Conservation (phyloP, 495 filamentous ascomycete species). For the Aspergillus sparsus region DNA sequence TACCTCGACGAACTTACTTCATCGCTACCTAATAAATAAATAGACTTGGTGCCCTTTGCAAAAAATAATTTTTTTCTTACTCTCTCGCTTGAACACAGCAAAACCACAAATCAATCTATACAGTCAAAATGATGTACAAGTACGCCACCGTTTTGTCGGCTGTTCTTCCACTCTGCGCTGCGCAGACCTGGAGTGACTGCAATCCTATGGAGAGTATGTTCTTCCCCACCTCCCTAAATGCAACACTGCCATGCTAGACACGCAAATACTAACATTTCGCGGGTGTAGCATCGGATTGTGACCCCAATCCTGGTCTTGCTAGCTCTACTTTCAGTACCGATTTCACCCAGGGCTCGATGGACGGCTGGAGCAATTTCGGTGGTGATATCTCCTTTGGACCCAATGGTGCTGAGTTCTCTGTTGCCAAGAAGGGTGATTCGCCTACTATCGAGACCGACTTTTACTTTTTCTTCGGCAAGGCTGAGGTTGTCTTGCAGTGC, state of each 20-base stretch:
- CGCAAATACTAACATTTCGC: constrained; percentile 5
- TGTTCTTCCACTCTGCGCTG: constrained; percentile 37
- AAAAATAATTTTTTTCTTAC: not conserved
- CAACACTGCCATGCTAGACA: not conserved
- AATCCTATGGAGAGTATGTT: constrained; percentile 41
- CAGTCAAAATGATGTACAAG: constrained; percentile 37
- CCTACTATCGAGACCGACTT: constrained; percentile 73
- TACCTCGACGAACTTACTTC: constrained; percentile 7
- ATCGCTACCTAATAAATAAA: constrained; percentile 12
- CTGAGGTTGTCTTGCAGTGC: constrained; percentile 71
- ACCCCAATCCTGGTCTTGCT: constrained; percentile 63
- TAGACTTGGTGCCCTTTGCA: constrained; percentile 1
- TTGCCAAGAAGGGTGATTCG: constrained; percentile 68
- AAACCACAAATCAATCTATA: constrained; percentile 7
- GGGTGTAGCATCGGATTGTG: constrained; percentile 48
- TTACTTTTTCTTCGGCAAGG: constrained; percentile 76
- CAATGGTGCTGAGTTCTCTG: constrained; percentile 67
- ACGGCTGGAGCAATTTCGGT: constrained; percentile 63
- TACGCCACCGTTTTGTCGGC: constrained; percentile 40
- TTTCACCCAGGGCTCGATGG: constrained; percentile 60
- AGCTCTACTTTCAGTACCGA: constrained; percentile 58
- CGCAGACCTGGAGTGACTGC: constrained; percentile 51
- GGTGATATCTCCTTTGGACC: constrained; percentile 51
- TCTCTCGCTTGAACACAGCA: constrained; percentile 5
- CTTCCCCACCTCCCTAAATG: not conserved